These are phyloP conservation scores for Fusarium sp. DNA, from an alignment of 2,329 filamentous ascomycete genomes.

Conservation along the genomic window DNA sequence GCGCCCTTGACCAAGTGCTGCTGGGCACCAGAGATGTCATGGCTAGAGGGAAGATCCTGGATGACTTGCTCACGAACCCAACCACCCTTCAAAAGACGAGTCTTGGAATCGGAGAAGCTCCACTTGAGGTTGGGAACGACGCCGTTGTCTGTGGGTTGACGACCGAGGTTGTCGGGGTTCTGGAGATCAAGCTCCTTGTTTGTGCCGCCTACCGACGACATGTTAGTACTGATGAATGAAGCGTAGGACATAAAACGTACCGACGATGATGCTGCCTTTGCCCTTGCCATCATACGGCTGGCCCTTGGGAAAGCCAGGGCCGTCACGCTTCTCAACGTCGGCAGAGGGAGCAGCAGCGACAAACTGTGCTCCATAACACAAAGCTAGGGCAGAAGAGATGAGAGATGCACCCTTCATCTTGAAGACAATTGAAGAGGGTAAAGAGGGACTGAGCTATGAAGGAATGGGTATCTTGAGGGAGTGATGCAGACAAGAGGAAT, in stretches of 20 bases:
- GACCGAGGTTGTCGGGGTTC: conserved; percentile 72
- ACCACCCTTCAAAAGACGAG: conserved; percentile 69
- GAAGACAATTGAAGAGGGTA: not conserved
- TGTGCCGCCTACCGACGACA: conserved; percentile 64
- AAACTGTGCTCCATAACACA: conserved; percentile 14
- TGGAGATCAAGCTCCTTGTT: conserved; percentile 69
- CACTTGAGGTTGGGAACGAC: conserved; percentile 75
- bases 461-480: not conserved
- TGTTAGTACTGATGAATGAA: not conserved
- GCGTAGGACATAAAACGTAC: conserved; percentile 49
- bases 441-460: not conserved
- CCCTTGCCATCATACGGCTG: conserved; percentile 67
- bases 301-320: conserved; percentile 56
- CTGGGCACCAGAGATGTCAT: conserved; percentile 75
- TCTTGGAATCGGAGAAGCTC: conserved; percentile 76
- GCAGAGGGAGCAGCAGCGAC: conserved; percentile 22
- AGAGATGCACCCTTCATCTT: conserved; percentile 23
- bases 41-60: conserved; percentile 72
- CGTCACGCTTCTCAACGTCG: conserved; percentile 28
- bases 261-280: conserved; percentile 67
- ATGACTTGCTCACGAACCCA: conserved; percentile 75
- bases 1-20: conserved; percentile 75
- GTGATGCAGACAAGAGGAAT: not conserved
- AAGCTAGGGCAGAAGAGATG: conserved; percentile 22
- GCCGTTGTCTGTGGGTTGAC: conserved; percentile 70